Evolutionary conservation across 176 grass and related monocot genomes (phyloP).

Genomic region (Oryza glaberrima): DNA sequence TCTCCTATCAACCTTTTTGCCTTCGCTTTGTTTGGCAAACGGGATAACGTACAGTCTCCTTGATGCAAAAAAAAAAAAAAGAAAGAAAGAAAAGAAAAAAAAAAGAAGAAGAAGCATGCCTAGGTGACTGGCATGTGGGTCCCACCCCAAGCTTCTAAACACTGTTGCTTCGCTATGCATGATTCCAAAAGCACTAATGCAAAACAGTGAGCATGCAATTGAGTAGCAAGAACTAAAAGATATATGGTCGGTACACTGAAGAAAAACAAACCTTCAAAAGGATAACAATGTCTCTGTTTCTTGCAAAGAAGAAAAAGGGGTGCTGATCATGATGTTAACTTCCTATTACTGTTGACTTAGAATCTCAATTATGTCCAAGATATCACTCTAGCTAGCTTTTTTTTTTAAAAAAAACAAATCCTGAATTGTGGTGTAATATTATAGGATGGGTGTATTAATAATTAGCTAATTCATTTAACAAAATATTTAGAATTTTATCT

Average conservation of each 20-base stretch:
- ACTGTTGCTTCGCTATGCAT: neutral
- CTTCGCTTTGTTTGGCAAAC: conserved; percentile 24
- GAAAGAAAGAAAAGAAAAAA: neutral
- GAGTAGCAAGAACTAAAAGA: neutral
- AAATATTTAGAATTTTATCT: neutral
- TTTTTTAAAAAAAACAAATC: neutral
- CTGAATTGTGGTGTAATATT: neutral
- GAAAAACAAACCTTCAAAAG: neutral
- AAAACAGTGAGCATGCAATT: neutral
- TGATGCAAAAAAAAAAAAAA: neutral
- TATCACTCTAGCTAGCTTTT: neutral
- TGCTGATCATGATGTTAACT: neutral
- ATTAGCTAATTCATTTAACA: neutral
- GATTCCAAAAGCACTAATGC: conserved; percentile 1
- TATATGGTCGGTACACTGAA: neutral
- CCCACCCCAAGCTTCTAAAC: neutral
- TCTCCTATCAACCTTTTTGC: neutral
- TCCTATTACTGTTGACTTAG: neutral
- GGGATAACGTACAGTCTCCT: neutral
- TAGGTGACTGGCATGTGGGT: neutral
- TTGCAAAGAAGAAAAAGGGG: neutral
- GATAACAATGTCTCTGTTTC: neutral
- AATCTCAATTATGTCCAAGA: neutral
- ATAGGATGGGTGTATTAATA: neutral
- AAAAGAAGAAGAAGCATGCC: no score